Percentiles rank a stretch among this genome's conserved stretches.
Evolutionary conservation across 352 stramenopile species (phyloP).

Genomic region (Globisporangium radiosum): DNA sequence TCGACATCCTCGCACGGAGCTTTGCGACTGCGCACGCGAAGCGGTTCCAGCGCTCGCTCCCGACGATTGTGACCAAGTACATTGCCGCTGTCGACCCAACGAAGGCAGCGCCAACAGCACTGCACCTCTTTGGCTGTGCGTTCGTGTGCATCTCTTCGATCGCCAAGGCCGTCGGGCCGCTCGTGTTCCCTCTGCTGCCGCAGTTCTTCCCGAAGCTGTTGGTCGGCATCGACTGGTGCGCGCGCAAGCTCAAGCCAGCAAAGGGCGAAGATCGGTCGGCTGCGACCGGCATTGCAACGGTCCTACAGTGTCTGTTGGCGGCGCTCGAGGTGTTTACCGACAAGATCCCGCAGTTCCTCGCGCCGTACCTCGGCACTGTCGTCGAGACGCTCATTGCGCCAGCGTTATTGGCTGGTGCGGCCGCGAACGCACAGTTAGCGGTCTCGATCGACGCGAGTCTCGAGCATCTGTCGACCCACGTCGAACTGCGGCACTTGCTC

Average conservation of each 20-base stretch:
- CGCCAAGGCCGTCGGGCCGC: slow-evolving; percentile 50
- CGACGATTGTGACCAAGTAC: slow-evolving; percentile 66
- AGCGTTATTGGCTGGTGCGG: slow-evolving; percentile 25
- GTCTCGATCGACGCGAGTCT: slow-evolving; percentile 64
- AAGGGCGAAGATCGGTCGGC: slow-evolving; percentile 20
- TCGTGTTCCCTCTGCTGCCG: slow-evolving; percentile 76
- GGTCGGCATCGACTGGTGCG: slow-evolving; percentile 49
- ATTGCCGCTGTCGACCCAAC: slow-evolving; percentile 38
- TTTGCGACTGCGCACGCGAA: slow-evolving; percentile 68
- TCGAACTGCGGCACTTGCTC: slow-evolving; percentile 72
- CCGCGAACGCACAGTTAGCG: slow-evolving; percentile 25
- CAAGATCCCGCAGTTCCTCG: slow-evolving; percentile 79
- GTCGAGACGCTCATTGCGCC: slow-evolving; percentile 57
- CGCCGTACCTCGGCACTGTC: slow-evolving; percentile 62
- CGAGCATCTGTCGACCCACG: slow-evolving; percentile 56
- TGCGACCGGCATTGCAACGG: slow-evolving; percentile 28
- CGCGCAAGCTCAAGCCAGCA: slow-evolving; percentile 14
- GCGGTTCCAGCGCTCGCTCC: slow-evolving; percentile 64
- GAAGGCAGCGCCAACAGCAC: slow-evolving; percentile 35
- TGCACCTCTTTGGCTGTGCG: slow-evolving; percentile 76
- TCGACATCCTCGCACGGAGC: slow-evolving; percentile 79
- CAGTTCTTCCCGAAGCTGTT: slow-evolving; percentile 82
- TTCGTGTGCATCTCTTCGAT: slow-evolving; percentile 82
- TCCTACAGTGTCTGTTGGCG: slow-evolving; percentile 70
- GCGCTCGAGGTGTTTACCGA: slow-evolving; percentile 78